Conservation (phyloP, 2,329 filamentous ascomycete genomes). For the Endocalyx cinctus region DNA sequence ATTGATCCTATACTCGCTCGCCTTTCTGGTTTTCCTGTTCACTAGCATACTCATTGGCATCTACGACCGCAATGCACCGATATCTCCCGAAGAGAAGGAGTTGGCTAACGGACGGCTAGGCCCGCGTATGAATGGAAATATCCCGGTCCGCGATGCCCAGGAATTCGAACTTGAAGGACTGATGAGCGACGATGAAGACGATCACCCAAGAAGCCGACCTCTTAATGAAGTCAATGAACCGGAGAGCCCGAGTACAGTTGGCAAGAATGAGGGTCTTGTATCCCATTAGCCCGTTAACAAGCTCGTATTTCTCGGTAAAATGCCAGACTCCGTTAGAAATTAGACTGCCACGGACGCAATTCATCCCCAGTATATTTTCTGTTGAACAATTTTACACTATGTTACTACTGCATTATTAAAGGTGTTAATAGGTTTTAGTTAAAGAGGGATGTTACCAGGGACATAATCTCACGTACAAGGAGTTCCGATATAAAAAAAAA, state of each 20-base stretch:
- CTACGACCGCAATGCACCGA: constrained; percentile 62
- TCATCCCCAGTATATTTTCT: no score
- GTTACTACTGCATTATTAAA: no score
- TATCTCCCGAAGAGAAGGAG: constrained; percentile 30
- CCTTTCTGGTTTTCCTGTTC: constrained; percentile 88
- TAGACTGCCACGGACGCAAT: no score
- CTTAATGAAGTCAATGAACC: constrained; percentile 30
- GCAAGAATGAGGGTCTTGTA: constrained; percentile 38
- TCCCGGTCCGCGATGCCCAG: constrained; percentile 66
- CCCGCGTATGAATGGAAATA: constrained; percentile 28
- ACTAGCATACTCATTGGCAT: constrained; percentile 79
- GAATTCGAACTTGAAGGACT: constrained; percentile 92
- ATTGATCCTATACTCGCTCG: constrained; percentile 83
- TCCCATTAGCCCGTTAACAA: no score
- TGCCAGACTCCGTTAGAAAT: no score
- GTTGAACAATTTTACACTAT: no score
- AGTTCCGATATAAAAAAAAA: no score
- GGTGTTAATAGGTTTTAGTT: no score
- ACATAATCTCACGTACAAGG: no score
- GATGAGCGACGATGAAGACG: constrained; percentile 80
- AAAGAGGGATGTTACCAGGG: no score
- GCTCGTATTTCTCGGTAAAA: no score
- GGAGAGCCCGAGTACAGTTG: constrained; percentile 45
- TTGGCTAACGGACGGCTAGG: constrained; percentile 32
- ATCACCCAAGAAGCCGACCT: constrained; percentile 31